Evolutionary conservation across 495 filamentous ascomycete genomes (phyloP).

Genomic region (Penicillium nucicola): DNA sequence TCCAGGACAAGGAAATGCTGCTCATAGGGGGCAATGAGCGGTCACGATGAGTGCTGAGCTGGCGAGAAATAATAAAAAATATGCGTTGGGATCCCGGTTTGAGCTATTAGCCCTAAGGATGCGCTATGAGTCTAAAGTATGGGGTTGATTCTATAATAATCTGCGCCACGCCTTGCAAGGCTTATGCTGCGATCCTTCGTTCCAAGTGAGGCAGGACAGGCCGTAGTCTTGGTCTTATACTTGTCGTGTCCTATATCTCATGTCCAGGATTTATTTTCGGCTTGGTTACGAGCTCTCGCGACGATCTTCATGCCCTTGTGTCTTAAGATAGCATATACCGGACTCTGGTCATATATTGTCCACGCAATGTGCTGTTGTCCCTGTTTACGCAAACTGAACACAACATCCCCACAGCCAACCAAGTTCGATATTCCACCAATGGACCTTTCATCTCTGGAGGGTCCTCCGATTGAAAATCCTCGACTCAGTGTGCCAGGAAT

Average conservation of each 20-base stretch:
- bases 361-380: constrained; percentile 1
- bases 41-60: background rate
- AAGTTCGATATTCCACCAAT: constrained; percentile 7
- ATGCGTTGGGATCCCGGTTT: background rate
- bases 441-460: constrained; percentile 40
- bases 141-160: no score
- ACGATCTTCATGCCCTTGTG: constrained; percentile 14
- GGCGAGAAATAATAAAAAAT: background rate
- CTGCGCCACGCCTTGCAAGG: background rate
- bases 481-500: constrained; percentile 3
- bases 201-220: background rate
- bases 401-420: background rate
- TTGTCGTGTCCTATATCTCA: background rate
- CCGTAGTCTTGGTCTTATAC: background rate
- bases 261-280: background rate
- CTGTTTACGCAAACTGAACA: background rate
- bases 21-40: background rate
- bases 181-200: background rate
- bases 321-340: constrained; percentile 9
- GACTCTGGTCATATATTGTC: background rate
- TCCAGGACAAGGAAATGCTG: background rate
- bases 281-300: constrained; percentile 13
- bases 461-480: constrained; percentile 28
- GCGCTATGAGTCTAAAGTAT: background rate
- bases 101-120: background rate